phyloP scores from a whole-genome alignment of 306 rosid genomes.

The Vigna trinervia region DNA sequence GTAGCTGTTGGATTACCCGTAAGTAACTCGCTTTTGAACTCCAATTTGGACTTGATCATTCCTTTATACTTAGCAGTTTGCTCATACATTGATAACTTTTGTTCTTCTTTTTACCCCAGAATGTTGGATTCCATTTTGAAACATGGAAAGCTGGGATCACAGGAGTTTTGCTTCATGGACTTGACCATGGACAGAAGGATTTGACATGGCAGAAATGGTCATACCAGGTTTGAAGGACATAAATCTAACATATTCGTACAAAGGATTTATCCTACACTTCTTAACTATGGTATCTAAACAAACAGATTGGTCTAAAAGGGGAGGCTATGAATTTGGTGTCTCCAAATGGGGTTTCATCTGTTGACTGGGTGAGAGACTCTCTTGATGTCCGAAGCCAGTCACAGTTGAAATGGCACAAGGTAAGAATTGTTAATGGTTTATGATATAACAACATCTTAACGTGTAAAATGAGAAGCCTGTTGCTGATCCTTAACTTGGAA shows the following conservation, averaged over 20 bases:
- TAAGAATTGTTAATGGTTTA: conserved; percentile 38
- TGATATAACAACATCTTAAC: neutral
- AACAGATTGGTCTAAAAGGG: conserved; percentile 89
- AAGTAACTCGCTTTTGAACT: conserved; percentile 42
- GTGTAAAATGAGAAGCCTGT: conserved; percentile 17
- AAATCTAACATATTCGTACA: neutral
- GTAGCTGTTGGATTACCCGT: conserved; percentile 94
- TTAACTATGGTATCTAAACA: conserved; percentile 28
- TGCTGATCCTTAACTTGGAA: neutral
- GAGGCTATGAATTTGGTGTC: conserved; percentile 81
- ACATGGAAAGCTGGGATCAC: conserved; percentile 78
- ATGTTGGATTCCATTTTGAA: conserved; percentile 83
- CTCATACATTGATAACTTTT: conserved; percentile 19
- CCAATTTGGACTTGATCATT: conserved; percentile 25
- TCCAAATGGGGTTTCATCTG: conserved; percentile 66
- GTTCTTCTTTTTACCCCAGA: conserved; percentile 48
- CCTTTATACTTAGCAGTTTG: conserved; percentile 10
- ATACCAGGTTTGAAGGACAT: conserved; percentile 67
- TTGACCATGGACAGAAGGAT: conserved; percentile 71
- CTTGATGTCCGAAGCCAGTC: conserved; percentile 56
- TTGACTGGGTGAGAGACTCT: conserved; percentile 73
- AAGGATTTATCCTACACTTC: neutral
- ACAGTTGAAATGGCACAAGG: conserved; percentile 92
- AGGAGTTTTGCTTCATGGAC: conserved; percentile 79
- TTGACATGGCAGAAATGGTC: conserved; percentile 83